These are phyloP conservation scores for Kockovaella imperatae DNA, from an alignment of 768 basidiomycete genomes.

Conservation along the genomic window DNA sequence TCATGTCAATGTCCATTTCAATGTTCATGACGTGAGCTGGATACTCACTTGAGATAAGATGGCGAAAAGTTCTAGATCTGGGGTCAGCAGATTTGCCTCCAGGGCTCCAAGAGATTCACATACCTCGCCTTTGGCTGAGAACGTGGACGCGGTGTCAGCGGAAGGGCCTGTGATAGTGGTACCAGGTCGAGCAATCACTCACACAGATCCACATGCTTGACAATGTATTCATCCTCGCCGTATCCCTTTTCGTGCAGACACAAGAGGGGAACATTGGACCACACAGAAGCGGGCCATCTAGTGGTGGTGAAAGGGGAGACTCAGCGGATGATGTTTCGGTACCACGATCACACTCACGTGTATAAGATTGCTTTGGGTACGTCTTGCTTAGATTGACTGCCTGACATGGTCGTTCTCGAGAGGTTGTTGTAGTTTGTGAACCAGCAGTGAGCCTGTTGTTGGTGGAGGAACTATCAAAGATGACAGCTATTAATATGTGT, in stretches of 20 bases:
- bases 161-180: background rate
- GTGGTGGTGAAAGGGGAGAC: background rate
- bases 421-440: too few species aligned
- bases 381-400: conserved; percentile 3
- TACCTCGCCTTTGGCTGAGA: conserved; percentile 57
- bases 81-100: conserved; percentile 2
- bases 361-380: conserved; percentile 69
- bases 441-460: too few species aligned
- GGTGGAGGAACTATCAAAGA: too few species aligned
- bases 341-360: conserved; percentile 47
- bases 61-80: conserved; percentile 58
- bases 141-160: background rate
- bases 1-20: conserved; percentile 6
- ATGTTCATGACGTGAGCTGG: background rate
- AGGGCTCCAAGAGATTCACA: background rate
- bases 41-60: conserved; percentile 51
- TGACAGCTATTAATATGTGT: too few species aligned
- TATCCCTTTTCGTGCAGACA: conserved; percentile 69
- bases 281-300: conserved; percentile 38
- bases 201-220: conserved; percentile 49
- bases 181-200: conserved; percentile 6
- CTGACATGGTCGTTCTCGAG: too few species aligned
- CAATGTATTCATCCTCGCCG: conserved; percentile 63
- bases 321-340: background rate
- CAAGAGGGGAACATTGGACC: conserved; percentile 44